Evolutionary conservation across 306 rosid genomes (phyloP).

Genomic region (Ormosia emarginata): DNA sequence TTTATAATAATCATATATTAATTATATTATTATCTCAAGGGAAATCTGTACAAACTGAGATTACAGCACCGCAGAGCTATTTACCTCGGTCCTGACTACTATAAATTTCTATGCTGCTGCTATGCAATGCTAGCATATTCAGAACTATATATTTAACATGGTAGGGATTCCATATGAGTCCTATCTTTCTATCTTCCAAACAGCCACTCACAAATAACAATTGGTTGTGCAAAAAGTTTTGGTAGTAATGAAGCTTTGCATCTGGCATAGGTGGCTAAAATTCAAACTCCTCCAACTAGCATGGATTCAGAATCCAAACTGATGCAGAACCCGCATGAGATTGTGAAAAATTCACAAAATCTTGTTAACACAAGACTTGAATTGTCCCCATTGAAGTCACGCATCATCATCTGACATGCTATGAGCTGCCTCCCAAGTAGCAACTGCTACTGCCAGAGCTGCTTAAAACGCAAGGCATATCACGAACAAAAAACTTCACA

Average conservation of each 20-base stretch:
- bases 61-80: background rate
- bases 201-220: background rate
- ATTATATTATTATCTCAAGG: background rate
- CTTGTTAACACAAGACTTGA: background rate
- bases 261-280: background rate
- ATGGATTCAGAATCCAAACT: background rate
- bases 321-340: background rate
- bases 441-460: slow-evolving; percentile 65
- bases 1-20: background rate
- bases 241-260: background rate
- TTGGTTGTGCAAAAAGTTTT: background rate
- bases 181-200: slow-evolving; percentile 9
- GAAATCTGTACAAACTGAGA: slow-evolving; percentile 16
- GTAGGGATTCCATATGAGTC: background rate
- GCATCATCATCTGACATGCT: slow-evolving; percentile 16
- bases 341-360: background rate
- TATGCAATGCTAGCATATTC: background rate
- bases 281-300: background rate
- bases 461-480: slow-evolving; percentile 36
- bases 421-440: slow-evolving; percentile 46
- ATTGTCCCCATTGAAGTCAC: background rate
- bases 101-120: slow-evolving; percentile 20
- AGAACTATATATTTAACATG: slow-evolving; percentile 13
- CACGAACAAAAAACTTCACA: slow-evolving; percentile 73
- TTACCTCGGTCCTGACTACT: slow-evolving; percentile 21